Evolutionary conservation across 257 asterid species (phyloP).

Genomic region (Salvia rosmarinus): DNA sequence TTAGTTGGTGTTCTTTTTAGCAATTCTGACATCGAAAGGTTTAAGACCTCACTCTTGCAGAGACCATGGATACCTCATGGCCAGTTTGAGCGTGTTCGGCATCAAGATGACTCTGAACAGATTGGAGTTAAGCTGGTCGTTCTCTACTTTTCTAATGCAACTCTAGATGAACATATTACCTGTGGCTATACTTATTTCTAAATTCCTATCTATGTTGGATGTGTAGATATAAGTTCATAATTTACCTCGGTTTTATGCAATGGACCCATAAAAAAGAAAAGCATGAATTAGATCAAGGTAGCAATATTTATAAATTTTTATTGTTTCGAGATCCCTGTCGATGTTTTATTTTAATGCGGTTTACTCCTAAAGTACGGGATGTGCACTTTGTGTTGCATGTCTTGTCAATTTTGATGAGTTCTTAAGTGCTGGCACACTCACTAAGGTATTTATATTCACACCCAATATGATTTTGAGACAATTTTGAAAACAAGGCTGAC

Average conservation of each 20-base stretch:
- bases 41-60: constrained; percentile 43
- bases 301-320: background rate
- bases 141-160: constrained; percentile 27
- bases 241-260: constrained; percentile 9
- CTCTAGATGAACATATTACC: constrained; percentile 17
- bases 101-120: constrained; percentile 42
- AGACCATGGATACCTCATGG: constrained; percentile 60
- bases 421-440: constrained; percentile 18
- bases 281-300: background rate
- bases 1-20: constrained; percentile 34
- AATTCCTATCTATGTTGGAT: background rate
- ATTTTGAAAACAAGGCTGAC: background rate
- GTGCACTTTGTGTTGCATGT: constrained; percentile 6
- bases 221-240: constrained; percentile 12
- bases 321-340: background rate
- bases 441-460: background rate
- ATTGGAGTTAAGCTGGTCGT: constrained; percentile 50
- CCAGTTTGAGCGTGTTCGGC: constrained; percentile 31
- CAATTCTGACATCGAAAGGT: constrained; percentile 40
- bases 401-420: background rate
- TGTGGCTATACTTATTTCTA: constrained; percentile 21
- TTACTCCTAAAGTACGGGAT: background rate
- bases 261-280: background rate
- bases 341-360: background rate
- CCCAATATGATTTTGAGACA: constrained; percentile 14